Percentiles rank a stretch among this genome's conserved stretches.
phyloP scores from a whole-genome alignment of 1,139 yeast species.

The Yamadazyma epiphylla region DNA sequence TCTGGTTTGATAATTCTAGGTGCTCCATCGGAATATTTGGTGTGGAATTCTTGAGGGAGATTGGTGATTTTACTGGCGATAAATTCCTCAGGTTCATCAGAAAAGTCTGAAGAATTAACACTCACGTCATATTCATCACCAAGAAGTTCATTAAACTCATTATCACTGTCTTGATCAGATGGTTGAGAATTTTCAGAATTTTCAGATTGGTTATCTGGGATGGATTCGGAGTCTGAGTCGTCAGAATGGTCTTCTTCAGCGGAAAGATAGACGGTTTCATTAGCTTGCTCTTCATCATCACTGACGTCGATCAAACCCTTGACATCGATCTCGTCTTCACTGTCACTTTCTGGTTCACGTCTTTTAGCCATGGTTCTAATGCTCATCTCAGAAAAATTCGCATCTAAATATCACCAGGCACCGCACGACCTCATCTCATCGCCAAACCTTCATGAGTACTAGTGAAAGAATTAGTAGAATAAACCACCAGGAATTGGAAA shows the following conservation, averaged over 20 bases:
- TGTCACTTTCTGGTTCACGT: constrained; percentile 13
- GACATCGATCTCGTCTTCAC: constrained; percentile 24
- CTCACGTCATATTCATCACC: constrained; percentile 47
- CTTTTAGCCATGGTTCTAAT: constrained; percentile 7
- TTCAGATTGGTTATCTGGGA: constrained; percentile 20
- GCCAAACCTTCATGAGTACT: constrained; percentile 37
- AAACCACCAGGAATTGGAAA: constrained; percentile 63
- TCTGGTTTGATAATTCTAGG: constrained; percentile 79
- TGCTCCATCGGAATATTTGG: constrained; percentile 75
- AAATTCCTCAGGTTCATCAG: constrained; percentile 49
- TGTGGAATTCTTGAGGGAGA: constrained; percentile 32
- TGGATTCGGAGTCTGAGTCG: constrained; percentile 5
- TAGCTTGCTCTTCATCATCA: constrained; percentile 26
- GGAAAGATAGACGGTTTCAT: constrained; percentile 22
- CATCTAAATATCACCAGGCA: not conserved
- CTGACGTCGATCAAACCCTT: constrained; percentile 26
- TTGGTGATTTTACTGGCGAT: constrained; percentile 44
- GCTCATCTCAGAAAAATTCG: not conserved
- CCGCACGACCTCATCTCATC: constrained; percentile 1
- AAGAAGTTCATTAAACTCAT: constrained; percentile 54
- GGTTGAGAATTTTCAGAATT: constrained; percentile 24
- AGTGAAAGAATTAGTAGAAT: constrained; percentile 53
- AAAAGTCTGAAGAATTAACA: constrained; percentile 32
- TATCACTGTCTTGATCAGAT: constrained; percentile 39
- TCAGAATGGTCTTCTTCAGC: constrained; percentile 9